Percentiles rank a stretch among this genome's conserved stretches.
Evolutionary conservation across 1,139 yeast species (phyloP).

Genomic region (Taphrina populina): DNA sequence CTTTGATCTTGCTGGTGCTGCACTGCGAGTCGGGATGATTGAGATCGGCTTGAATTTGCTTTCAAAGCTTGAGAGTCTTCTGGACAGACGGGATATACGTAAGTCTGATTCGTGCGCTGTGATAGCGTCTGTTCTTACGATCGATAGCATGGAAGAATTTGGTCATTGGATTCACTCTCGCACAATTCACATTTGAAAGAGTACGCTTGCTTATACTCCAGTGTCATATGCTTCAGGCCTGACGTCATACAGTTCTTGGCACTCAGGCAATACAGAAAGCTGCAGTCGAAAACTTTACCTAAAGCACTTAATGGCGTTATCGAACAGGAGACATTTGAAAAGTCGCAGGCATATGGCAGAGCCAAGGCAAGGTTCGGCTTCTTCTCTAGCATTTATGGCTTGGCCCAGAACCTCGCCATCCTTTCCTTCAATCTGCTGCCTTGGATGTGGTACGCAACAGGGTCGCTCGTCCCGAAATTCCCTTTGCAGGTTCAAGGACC

Average conservation of each 20-base stretch:
- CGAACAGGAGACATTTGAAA: conserved; percentile 68
- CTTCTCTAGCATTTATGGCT: conserved; percentile 54
- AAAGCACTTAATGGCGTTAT: conserved; percentile 57
- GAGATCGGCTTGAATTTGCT: conserved; percentile 9
- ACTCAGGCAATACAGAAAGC: conserved; percentile 72
- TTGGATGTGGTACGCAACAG: conserved; percentile 62
- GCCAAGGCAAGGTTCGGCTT: conserved; percentile 77
- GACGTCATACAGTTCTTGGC: conserved; percentile 56
- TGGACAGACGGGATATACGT: conserved; percentile 17
- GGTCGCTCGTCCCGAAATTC: conserved; percentile 47
- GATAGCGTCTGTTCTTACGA: background rate
- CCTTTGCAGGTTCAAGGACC: conserved; percentile 45
- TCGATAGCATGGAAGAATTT: conserved; percentile 21
- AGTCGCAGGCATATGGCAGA: conserved; percentile 75
- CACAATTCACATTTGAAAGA: conserved; percentile 25
- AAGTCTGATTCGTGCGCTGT: background rate
- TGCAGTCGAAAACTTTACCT: conserved; percentile 61
- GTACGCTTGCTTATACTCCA: background rate
- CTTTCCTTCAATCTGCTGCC: conserved; percentile 67
- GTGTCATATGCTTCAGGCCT: too few relatives aligned
- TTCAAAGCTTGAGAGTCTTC: conserved; percentile 3
- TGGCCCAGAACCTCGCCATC: conserved; percentile 58
- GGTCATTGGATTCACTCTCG: conserved; percentile 28
- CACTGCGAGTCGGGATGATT: background rate
- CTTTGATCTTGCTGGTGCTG: too few relatives aligned